phyloP scores from a whole-genome alignment of 2,329 filamentous ascomycete species.

The Calycina herbarum region DNA sequence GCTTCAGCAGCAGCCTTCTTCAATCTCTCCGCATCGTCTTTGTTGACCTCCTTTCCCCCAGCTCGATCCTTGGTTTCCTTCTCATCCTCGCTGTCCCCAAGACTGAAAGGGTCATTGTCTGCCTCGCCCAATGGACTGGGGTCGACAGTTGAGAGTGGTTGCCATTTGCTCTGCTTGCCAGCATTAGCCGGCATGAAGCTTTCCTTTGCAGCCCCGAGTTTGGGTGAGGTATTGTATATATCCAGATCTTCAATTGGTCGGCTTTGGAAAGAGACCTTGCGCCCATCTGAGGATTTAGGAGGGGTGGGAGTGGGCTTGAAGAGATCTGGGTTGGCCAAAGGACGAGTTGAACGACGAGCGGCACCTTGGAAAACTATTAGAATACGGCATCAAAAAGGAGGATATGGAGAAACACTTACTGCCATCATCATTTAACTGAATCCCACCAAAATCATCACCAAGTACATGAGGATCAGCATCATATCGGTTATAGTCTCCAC shows the following conservation, averaged over 20 bases:
- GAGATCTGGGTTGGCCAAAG: slow-evolving; percentile 73
- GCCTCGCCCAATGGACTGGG: slow-evolving; percentile 79
- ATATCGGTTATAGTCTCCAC: slow-evolving; percentile 87
- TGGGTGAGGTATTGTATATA: slow-evolving; percentile 68
- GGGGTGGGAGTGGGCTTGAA: slow-evolving; percentile 65
- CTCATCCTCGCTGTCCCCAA: slow-evolving; percentile 95
- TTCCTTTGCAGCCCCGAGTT: slow-evolving; percentile 51
- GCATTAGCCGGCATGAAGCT: slow-evolving; percentile 43
- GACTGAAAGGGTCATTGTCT: slow-evolving; percentile 93
- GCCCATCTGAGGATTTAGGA: slow-evolving; percentile 45
- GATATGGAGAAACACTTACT: slow-evolving; percentile 47
- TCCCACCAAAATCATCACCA: slow-evolving; percentile 81
- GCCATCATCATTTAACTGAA: slow-evolving; percentile 64
- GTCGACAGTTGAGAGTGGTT: slow-evolving; percentile 83
- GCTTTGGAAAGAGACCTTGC: slow-evolving; percentile 57
- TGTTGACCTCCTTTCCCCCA: slow-evolving; percentile 53
- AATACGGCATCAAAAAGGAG: slow-evolving; percentile 3
- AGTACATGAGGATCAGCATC: slow-evolving; percentile 92
- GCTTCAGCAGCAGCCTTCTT: slow-evolving; percentile 61
- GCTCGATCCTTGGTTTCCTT: slow-evolving; percentile 65
- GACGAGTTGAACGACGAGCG: slow-evolving; percentile 58
- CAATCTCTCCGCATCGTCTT: slow-evolving; percentile 56
- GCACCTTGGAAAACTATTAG: slow-evolving; percentile 47
- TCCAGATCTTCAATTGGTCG: slow-evolving; percentile 72
- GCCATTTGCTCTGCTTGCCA: slow-evolving; percentile 89